Percentiles rank a stretch among this genome's conserved stretches.
Evolutionary conservation across 306 rosid genomes (phyloP).

Genomic region (Chamaecrista fasciculata): DNA sequence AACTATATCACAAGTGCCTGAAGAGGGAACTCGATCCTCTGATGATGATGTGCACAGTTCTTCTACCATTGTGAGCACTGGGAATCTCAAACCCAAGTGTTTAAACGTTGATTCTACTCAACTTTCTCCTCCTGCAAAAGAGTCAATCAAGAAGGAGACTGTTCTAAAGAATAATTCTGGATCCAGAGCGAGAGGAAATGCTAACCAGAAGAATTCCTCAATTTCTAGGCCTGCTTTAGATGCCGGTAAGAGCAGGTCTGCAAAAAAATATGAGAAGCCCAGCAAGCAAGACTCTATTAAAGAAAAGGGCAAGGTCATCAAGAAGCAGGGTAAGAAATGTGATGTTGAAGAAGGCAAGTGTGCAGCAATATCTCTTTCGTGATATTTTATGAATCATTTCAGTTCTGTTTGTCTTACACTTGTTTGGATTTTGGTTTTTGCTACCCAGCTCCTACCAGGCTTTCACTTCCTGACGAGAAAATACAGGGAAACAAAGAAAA

Average conservation of each 20-base stretch:
- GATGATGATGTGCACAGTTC: slow-evolving; percentile 68
- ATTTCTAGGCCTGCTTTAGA: slow-evolving; percentile 45
- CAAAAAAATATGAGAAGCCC: slow-evolving; percentile 53
- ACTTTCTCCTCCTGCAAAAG: slow-evolving; percentile 32
- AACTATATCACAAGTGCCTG: slow-evolving; percentile 59
- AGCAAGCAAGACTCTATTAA: slow-evolving; percentile 41
- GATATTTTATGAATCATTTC: not conserved
- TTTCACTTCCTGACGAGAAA: slow-evolving; percentile 38
- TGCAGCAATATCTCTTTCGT: not conserved
- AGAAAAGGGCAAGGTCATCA: slow-evolving; percentile 42
- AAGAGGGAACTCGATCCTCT: slow-evolving; percentile 62
- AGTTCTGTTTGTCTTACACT: slow-evolving; percentile 1
- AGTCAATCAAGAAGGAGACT: slow-evolving; percentile 43
- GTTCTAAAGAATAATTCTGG: slow-evolving; percentile 36
- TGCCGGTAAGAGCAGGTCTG: slow-evolving; percentile 29
- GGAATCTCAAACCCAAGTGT: slow-evolving; percentile 56
- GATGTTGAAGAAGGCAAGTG: slow-evolving; percentile 45
- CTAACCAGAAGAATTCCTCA: slow-evolving; percentile 43
- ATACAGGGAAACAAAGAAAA: slow-evolving; percentile 65
- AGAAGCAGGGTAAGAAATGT: slow-evolving; percentile 48
- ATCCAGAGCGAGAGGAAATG: slow-evolving; percentile 40
- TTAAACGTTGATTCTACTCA: slow-evolving; percentile 45
- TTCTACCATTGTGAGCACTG: slow-evolving; percentile 41
- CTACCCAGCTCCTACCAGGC: slow-evolving; percentile 39
- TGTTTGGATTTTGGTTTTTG: slow-evolving; percentile 11